These are phyloP conservation scores for Chytriomyces confervae DNA, from an alignment of 192 early-diverging fungal species.

Conservation along the genomic window DNA sequence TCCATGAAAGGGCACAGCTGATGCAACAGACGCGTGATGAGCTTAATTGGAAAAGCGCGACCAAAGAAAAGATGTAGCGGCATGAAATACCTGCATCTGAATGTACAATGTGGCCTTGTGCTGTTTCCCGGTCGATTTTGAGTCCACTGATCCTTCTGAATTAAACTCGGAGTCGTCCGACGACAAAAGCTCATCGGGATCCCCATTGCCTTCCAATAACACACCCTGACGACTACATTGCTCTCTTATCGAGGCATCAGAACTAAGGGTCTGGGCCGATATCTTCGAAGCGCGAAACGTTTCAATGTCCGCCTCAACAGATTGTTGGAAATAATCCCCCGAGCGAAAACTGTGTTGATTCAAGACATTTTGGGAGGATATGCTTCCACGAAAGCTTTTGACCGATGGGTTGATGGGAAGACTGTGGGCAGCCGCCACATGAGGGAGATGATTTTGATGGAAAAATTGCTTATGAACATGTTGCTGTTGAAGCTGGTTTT, in stretches of 20 bases:
- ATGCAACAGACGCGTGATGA: not conserved
- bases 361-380: not conserved
- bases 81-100: conserved; percentile 38
- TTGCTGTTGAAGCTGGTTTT: no score
- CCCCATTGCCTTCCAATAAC: not conserved
- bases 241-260: not conserved
- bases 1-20: conserved; percentile 43
- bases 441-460: not conserved
- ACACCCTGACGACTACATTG: not conserved
- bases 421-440: not conserved
- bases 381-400: not conserved
- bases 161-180: not conserved
- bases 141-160: not conserved
- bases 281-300: conserved; percentile 4
- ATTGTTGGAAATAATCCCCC: not conserved
- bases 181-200: not conserved
- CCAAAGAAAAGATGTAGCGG: not conserved
- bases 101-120: conserved; percentile 42
- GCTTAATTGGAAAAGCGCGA: not conserved
- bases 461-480: no score
- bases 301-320: conserved; percentile 1
- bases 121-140: conserved; percentile 6
- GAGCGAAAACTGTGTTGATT: not conserved
- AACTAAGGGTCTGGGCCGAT: not conserved
- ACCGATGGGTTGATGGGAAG: not conserved